These are phyloP conservation scores for Saccharomycopsis javanensis DNA, from an alignment of 805 yeast species.

Conservation along the genomic window DNA sequence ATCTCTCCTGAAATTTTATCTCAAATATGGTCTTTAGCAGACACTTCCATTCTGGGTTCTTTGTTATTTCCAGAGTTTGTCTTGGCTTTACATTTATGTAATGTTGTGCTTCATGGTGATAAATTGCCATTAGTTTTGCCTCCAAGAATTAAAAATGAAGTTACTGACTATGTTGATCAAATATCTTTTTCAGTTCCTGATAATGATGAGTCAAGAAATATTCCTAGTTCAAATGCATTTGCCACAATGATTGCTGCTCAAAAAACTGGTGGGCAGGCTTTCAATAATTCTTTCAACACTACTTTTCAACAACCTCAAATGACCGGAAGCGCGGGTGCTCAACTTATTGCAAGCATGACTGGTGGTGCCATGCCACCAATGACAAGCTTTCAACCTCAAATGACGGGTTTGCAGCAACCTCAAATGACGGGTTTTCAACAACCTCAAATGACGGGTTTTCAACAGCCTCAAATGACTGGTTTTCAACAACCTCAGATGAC, in stretches of 20 bases:
- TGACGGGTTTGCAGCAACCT: conserved; percentile 31
- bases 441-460: conserved; percentile 28
- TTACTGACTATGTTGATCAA: conserved; percentile 79
- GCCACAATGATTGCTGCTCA: conserved; percentile 24
- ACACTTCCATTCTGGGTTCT: conserved; percentile 75
- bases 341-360: conserved; percentile 31
- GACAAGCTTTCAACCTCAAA: conserved; percentile 32
- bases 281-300: conserved; percentile 24
- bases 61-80: conserved; percentile 92
- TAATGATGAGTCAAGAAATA: conserved; percentile 11
- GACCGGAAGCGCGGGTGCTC: conserved; percentile 18
- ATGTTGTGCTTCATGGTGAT: conserved; percentile 67
- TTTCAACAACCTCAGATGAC: conserved; percentile 26
- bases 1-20: conserved; percentile 66
- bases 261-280: conserved; percentile 24
- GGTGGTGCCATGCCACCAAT: conserved; percentile 28
- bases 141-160: conserved; percentile 67
- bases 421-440: conserved; percentile 27
- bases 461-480: conserved; percentile 25
- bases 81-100: conserved; percentile 79
- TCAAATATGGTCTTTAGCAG: conserved; percentile 86
- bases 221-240: conserved; percentile 30
- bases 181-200: conserved; percentile 60
- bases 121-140: conserved; percentile 68
- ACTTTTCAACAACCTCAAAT: conserved; percentile 36